Percentiles rank a stretch among this genome's conserved stretches.
Conservation (phyloP, 2,329 filamentous ascomycete species). For the Pyricularia grisea region DNA sequence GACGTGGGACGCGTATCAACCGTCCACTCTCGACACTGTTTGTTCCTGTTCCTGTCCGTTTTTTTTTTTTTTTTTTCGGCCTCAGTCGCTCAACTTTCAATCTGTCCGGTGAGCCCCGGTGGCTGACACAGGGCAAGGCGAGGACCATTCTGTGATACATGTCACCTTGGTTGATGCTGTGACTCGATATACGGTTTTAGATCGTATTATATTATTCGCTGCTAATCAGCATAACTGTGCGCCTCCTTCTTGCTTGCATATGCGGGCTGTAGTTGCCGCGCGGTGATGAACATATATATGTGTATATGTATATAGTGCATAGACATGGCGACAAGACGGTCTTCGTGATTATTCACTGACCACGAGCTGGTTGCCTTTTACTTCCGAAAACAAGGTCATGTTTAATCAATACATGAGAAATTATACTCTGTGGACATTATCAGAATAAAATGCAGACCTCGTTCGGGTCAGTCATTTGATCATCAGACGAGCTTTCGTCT, state of each 20-base stretch:
- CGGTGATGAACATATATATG: too few species aligned
- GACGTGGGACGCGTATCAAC: background rate
- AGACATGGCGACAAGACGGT: too few species aligned
- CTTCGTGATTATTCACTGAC: too few species aligned
- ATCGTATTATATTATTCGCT: background rate
- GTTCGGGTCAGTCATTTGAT: background rate
- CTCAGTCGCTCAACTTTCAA: background rate
- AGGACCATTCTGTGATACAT: background rate
- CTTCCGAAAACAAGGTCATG: too few species aligned
- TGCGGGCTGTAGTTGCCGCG: background rate
- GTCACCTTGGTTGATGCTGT: background rate
- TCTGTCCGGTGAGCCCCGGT: background rate
- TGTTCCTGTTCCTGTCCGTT: background rate
- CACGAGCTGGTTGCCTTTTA: too few species aligned
- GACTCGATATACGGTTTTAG: background rate
- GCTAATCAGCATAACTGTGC: background rate
- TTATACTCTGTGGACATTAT: background rate
- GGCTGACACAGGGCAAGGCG: background rate
- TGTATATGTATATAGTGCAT: too few species aligned
- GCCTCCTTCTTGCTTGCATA: background rate
- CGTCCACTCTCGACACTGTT: background rate
- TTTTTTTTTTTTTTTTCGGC: too few species aligned
- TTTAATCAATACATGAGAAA: too few species aligned
- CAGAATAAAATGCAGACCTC: background rate
- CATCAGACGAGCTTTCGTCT: background rate